Evolutionary conservation across 1,284 basidiomycete genomes (phyloP), one percentile per base, ranked within the genome.

Genomic region (Somion occarium): DNA sequence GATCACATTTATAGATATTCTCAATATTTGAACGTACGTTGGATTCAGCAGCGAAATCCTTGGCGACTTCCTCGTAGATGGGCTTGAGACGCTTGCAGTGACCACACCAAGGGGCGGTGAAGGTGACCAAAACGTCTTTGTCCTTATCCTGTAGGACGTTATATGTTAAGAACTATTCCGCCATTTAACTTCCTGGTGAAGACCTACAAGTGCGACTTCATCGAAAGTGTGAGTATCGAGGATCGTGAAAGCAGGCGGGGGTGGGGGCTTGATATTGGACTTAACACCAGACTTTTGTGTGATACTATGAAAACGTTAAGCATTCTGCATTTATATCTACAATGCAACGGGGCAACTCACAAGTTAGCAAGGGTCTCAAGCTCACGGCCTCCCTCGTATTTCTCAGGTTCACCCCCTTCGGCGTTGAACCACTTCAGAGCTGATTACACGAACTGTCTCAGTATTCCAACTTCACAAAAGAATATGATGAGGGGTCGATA

Each of bases 361-460:
- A 91, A 95, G 41, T 71, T 72, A 3, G 76, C 82, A 18, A 98
- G 74, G 30, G 82, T 74, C 24, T 93, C 88, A 24, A 97, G 75
- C 60, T 96, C 92, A 38, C 95, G 85, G 3, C 81, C 90, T 41
- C 83, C 81, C 27, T 85, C 79, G 62, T 94, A 98, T 52, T 81
- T 78, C 59, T 85, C 82, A 1, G 78, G 71, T 23, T 81, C 80
- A n/a, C 78, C 86, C 38, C 76, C 72, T 38, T 82, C 67, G 2
- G 68, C 79, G 48, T 83, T 79, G 68, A 96, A 97, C 92, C 91
- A 98, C 65, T 96, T 95, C 55, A 98, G 70, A 41, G 94, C 91
- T 93, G 45, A 48, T 34, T 48, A 41, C 34, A 13, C 15, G 7
- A 34, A 34, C 15, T 34, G 30, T 7, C 7, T 34, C 15, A 34